Evolutionary conservation across 805 yeast genomes (phyloP).

Genomic region (Zygosaccharomyces gambellarensis): DNA sequence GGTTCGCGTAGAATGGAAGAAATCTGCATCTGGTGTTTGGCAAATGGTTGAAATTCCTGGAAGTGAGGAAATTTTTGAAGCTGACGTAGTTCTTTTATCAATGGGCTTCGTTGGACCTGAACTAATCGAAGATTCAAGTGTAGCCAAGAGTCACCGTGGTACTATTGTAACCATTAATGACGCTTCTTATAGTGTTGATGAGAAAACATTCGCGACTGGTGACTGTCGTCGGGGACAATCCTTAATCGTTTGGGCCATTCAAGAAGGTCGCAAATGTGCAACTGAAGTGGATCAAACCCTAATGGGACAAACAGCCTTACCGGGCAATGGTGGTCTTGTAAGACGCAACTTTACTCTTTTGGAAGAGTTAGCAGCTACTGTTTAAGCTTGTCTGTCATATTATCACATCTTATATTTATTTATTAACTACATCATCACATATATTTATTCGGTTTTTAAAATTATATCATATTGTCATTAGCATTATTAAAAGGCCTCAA

Average conservation of each 20-base stretch:
- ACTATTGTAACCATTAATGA: constrained; percentile 55
- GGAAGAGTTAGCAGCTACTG: constrained; percentile 63
- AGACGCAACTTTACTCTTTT: constrained; percentile 73
- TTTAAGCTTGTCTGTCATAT: constrained; percentile 1
- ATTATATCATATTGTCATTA: neutral
- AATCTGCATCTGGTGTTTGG: constrained; percentile 94
- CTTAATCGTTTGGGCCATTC: constrained; percentile 98
- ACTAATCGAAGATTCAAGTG: constrained; percentile 54
- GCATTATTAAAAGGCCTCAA: too few relatives aligned
- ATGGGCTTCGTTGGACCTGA: constrained; percentile 99
- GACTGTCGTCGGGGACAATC: constrained; percentile 99
- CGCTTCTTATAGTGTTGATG: constrained; percentile 65
- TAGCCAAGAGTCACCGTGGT: constrained; percentile 67
- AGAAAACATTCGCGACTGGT: constrained; percentile 89
- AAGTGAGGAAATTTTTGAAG: constrained; percentile 89
- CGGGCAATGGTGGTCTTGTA: constrained; percentile 91
- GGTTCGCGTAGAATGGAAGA: constrained; percentile 97
- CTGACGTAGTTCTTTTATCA: constrained; percentile 86
- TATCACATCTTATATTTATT: constrained; percentile 5
- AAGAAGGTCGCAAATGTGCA: constrained; percentile 99
- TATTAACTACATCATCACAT: constrained; percentile 8
- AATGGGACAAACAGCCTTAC: constrained; percentile 75
- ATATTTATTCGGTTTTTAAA: neutral
- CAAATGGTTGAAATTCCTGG: constrained; percentile 98
- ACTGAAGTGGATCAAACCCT: constrained; percentile 80